phyloP scores from a whole-genome alignment of 345 rosid species.

The Durio zibethinus region DNA sequence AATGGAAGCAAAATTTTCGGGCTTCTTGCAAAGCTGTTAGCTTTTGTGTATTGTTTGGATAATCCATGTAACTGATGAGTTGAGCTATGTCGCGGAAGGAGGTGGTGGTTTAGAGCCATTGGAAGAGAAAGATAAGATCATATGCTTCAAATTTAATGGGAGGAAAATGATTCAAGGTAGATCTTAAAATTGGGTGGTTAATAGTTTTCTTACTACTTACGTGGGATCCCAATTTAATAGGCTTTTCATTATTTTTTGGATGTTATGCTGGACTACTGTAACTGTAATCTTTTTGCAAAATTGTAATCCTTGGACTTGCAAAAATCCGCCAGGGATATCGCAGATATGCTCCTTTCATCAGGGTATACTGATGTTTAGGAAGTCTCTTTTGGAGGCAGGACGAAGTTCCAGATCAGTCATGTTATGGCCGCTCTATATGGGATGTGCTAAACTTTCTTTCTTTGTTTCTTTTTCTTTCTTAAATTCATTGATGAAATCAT shows the following conservation, averaged over 20 bases:
- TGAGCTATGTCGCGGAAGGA: neutral
- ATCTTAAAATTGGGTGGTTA: neutral
- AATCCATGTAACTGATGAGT: neutral
- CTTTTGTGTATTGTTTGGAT: neutral
- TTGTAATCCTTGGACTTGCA: neutral
- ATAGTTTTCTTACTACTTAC: neutral
- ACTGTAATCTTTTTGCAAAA: neutral
- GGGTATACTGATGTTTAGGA: neutral
- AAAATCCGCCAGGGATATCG: neutral
- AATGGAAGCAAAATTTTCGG: neutral
- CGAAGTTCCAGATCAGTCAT: neutral
- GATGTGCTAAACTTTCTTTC: neutral
- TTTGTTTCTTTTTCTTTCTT: neutral
- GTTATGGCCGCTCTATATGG: neutral
- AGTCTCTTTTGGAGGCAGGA: neutral
- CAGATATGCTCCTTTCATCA: neutral
- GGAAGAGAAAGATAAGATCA: neutral
- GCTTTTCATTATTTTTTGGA: neutral
- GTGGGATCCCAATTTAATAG: neutral
- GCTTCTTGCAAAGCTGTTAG: neutral
- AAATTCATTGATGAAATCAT: neutral
- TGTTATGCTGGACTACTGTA: neutral
- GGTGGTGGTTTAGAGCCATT: neutral
- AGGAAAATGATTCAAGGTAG: neutral
- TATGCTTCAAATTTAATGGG: neutral